phyloP scores from a whole-genome alignment of 805 yeast genomes.

The Starmerella vaccinii region DNA sequence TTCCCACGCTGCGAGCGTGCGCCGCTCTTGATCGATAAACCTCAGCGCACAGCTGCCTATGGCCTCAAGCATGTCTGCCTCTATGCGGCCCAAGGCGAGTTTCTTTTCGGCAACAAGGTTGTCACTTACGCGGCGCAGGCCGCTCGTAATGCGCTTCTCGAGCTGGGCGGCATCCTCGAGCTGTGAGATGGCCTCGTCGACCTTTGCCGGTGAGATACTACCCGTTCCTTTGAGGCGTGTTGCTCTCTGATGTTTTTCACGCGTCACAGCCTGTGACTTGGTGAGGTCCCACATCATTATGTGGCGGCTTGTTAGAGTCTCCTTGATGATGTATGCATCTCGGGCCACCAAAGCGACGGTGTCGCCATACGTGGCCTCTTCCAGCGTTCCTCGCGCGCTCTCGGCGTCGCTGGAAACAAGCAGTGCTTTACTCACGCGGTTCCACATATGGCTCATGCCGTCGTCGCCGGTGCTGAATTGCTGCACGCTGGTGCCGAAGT shows the following conservation, averaged over 20 bases:
- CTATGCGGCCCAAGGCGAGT: slow-evolving; percentile 50
- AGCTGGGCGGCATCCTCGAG: slow-evolving; percentile 66
- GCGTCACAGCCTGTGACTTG: slow-evolving; percentile 67
- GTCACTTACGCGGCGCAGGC: slow-evolving; percentile 70
- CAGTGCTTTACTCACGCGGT: slow-evolving; percentile 58
- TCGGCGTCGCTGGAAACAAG: slow-evolving; percentile 66
- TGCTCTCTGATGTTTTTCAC: slow-evolving; percentile 59
- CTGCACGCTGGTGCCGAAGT: slow-evolving; percentile 2
- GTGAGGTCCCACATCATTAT: slow-evolving; percentile 78
- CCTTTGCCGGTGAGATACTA: slow-evolving; percentile 73
- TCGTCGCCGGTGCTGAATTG: slow-evolving; percentile 5
- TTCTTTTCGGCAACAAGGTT: slow-evolving; percentile 70
- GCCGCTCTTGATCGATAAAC: slow-evolving; percentile 77
- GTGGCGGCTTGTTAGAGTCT: slow-evolving; percentile 85
- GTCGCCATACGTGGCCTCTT: slow-evolving; percentile 68
- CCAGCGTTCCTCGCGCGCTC: slow-evolving; percentile 58
- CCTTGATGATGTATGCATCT: slow-evolving; percentile 82
- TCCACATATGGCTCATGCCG: slow-evolving; percentile 45
- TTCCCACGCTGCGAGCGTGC: slow-evolving; percentile 63
- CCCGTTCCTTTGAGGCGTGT: slow-evolving; percentile 57
- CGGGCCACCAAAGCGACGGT: slow-evolving; percentile 51
- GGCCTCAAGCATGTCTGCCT: slow-evolving; percentile 42
- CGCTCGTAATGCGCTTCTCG: slow-evolving; percentile 67
- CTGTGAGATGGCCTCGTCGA: slow-evolving; percentile 76
- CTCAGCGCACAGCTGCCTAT: slow-evolving; percentile 54